A percentile compares a stretch with the other conserved stretches of the same genome.
Conservation (phyloP, 768 basidiomycete genomes). For the Tremella mesenterica region DNA sequence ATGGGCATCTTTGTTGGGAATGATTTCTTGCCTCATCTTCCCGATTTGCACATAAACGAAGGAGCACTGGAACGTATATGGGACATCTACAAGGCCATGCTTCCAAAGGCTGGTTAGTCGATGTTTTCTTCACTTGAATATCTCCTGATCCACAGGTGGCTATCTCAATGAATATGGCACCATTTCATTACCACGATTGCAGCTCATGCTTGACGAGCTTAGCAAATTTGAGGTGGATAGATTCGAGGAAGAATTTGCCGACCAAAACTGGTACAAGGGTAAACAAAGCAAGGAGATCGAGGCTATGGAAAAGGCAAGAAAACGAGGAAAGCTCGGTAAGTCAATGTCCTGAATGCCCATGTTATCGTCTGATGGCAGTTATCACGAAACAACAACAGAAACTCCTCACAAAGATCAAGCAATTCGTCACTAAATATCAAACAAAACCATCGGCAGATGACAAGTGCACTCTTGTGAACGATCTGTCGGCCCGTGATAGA, state of each 20-base stretch:
- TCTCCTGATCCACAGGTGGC: slow-evolving; percentile 53
- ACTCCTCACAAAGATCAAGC: slow-evolving; percentile 69
- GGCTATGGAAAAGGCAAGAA: slow-evolving; percentile 55
- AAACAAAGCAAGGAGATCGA: slow-evolving; percentile 69
- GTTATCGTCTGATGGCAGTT: slow-evolving; percentile 48
- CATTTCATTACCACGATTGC: slow-evolving; percentile 70
- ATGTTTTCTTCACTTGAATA: not conserved
- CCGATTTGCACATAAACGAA: slow-evolving; percentile 94
- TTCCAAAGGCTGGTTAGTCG: slow-evolving; percentile 60
- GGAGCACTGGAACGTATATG: slow-evolving; percentile 89
- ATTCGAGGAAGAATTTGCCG: slow-evolving; percentile 84
- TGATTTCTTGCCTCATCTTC: slow-evolving; percentile 92
- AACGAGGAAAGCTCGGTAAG: slow-evolving; percentile 60
- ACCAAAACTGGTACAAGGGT: slow-evolving; percentile 86
- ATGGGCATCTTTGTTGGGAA: slow-evolving; percentile 96
- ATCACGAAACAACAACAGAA: slow-evolving; percentile 65
- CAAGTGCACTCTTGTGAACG: slow-evolving; percentile 62
- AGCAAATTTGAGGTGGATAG: slow-evolving; percentile 75
- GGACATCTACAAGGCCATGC: slow-evolving; percentile 85
- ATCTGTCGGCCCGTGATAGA: slow-evolving; percentile 69
- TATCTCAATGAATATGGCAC: slow-evolving; percentile 85
- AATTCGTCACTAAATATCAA: slow-evolving; percentile 53
- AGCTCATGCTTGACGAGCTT: slow-evolving; percentile 82
- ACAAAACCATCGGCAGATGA: slow-evolving; percentile 34
- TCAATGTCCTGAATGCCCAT: slow-evolving; percentile 10